phyloP scores from a whole-genome alignment of 2,329 filamentous ascomycete genomes.

The Colletotrichum chrysophilum region DNA sequence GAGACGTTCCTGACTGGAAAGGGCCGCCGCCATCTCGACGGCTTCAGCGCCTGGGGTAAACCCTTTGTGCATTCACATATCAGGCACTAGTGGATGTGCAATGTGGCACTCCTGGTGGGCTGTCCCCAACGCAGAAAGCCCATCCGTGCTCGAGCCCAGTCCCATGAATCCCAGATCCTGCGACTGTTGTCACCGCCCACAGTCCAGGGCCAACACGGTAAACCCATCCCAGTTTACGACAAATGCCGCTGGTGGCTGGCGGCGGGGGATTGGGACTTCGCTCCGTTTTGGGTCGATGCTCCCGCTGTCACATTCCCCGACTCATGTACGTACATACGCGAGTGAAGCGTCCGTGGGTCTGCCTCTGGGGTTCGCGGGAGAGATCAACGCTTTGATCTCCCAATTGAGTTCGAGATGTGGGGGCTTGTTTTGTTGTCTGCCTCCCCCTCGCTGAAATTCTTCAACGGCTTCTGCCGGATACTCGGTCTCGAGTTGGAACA shows the following conservation, averaged over 20 bases:
- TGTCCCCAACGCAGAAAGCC: not conserved
- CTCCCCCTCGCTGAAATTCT: not conserved
- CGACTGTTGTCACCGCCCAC: not conserved
- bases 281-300: not conserved
- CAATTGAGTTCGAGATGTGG: not conserved
- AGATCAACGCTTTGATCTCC: not conserved
- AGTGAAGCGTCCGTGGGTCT: not conserved
- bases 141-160: not conserved
- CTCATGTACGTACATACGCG: not conserved
- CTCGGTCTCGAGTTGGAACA: not conserved
- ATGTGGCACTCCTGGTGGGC: not conserved
- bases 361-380: not conserved
- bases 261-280: not conserved
- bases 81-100: not conserved
- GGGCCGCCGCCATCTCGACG: not conserved
- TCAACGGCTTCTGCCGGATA: not conserved
- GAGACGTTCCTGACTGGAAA: not conserved
- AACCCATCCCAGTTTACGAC: not conserved
- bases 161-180: not conserved
- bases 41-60: not conserved
- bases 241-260: not conserved
- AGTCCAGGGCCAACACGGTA: not conserved
- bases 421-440: not conserved
- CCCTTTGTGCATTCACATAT: not conserved
- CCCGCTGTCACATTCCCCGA: not conserved